Conservation (phyloP, 164 flowering plant species). For the Protea cynaroides region DNA sequence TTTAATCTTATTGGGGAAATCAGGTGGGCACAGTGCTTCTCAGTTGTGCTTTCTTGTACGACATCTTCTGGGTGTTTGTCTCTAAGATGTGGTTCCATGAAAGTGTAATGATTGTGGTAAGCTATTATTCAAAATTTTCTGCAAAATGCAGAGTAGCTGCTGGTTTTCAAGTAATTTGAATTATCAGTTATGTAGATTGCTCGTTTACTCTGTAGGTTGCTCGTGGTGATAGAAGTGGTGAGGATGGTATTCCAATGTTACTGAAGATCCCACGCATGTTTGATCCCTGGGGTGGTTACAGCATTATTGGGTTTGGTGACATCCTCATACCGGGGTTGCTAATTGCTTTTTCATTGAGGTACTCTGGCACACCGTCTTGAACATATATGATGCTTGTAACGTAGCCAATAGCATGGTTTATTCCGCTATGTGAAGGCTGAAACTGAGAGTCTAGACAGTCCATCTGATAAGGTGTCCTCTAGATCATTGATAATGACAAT, state of each 20-base stretch:
- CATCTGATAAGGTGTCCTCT: too few relatives aligned
- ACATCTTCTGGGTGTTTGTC: slow-evolving; percentile 95
- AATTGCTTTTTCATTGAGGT: slow-evolving; percentile 85
- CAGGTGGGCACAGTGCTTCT: slow-evolving; percentile 99
- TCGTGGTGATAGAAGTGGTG: slow-evolving; percentile 94
- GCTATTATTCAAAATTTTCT: slow-evolving; percentile 13
- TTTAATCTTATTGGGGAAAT: slow-evolving; percentile 11
- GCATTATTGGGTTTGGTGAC: slow-evolving; percentile 97
- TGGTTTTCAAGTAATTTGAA: not conserved
- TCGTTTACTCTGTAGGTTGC: slow-evolving; percentile 63
- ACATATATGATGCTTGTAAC: too few relatives aligned
- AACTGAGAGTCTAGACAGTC: too few relatives aligned
- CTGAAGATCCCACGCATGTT: slow-evolving; percentile 92
- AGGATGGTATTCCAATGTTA: slow-evolving; percentile 97
- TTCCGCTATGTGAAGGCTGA: too few relatives aligned
- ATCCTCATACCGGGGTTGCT: slow-evolving; percentile 90
- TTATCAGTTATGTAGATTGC: not conserved
- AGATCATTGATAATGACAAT: too few relatives aligned
- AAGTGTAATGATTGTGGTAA: slow-evolving; percentile 99
- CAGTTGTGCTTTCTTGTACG: slow-evolving; percentile 89
- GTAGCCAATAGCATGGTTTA: too few relatives aligned
- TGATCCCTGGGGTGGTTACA: slow-evolving; percentile 99
- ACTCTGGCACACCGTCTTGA: not conserved
- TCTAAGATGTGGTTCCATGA: slow-evolving; percentile 80
- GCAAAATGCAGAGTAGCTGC: not conserved